Base-by-base conservation (phyloP, 2,329 filamentous ascomycete genomes). In the Sclerotinia nivalis region DNA sequence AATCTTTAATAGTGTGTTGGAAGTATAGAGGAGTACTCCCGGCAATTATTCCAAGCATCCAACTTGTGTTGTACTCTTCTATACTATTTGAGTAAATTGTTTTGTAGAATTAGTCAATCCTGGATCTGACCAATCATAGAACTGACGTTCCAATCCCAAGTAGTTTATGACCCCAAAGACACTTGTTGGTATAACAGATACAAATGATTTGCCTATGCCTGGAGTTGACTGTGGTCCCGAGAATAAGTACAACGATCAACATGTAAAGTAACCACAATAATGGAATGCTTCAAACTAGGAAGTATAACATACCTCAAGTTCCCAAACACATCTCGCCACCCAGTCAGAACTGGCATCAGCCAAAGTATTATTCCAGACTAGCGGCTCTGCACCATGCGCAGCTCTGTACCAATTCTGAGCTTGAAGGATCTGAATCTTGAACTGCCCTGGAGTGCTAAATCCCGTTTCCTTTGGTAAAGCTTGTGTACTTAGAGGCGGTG, bases 31-130 rank as follows among this genome's bases (percentile, higher is more conserved):
- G 25, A 28, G 12, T 28, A 47, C 59, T 61, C 43, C 47, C 59
- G 59, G 8, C 59, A 61, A 18, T 61, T 61, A 61, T 61, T 61
- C 59, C 59, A 61, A 47, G 59, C 59, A 61, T 6, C 59, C 59
- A 31, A 61, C 15, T 1, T 28, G 28, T 12, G 6, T 47, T 1
- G 59, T 61, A 18, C 25, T 47, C 12, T 47, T 61, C 59, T 43
- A 61, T 9, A 61, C 59, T 25, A 61, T 61, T 25, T 61, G 59
- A 1, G 59, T 61, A 61, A 61, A 61, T 6, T 61, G 25, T 15
- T n/a, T 47, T 13, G 59, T 61, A 31, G 59, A 61, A 31, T 61
- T 61, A 8, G 18, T 47, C 10, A 4, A 4, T 31, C 43, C 59
- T 22, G 59, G 59, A 18, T 61, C 43, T 13, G 59, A 47, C 25